Percentiles rank a stretch among this genome's conserved stretches.
Evolutionary conservation across 2,329 filamentous ascomycete species (phyloP).

Genomic region (Pleomassaria siparia): DNA sequence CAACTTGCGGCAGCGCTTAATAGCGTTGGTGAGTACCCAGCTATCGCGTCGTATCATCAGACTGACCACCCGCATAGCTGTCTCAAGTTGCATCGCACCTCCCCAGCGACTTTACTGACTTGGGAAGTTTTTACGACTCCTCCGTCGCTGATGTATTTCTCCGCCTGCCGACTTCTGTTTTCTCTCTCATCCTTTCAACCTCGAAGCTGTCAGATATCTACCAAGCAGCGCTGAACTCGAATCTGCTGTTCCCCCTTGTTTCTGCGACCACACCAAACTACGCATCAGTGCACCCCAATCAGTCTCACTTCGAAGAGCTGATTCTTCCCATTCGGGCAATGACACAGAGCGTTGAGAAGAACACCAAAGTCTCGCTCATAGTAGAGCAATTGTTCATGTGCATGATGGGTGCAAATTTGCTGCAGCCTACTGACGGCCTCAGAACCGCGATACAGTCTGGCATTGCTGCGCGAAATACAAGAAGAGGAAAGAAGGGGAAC

Average conservation of each 20-base stretch:
- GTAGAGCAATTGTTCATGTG: slow-evolving; percentile 35
- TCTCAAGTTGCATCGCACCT: slow-evolving; percentile 38
- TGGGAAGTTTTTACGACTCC: slow-evolving; percentile 61
- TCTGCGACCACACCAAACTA: slow-evolving; percentile 29
- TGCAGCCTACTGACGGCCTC: slow-evolving; percentile 35
- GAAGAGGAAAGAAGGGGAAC: slow-evolving; percentile 47
- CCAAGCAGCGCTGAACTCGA: slow-evolving; percentile 51
- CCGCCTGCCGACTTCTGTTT: slow-evolving; percentile 60
- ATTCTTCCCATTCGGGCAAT: slow-evolving; percentile 28
- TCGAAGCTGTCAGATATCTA: slow-evolving; percentile 47
- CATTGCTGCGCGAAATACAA: slow-evolving; percentile 52
- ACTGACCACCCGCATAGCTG: slow-evolving; percentile 27
- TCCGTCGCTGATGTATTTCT: slow-evolving; percentile 55
- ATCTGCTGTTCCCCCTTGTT: slow-evolving; percentile 32
- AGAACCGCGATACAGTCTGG: slow-evolving; percentile 54
- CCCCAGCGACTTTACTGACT: slow-evolving; percentile 51
- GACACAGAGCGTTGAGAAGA: slow-evolving; percentile 30
- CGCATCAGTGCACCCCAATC: slow-evolving; percentile 22
- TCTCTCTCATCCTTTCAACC: slow-evolving; percentile 57
- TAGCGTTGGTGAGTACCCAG: slow-evolving; percentile 54
- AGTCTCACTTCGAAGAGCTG: slow-evolving; percentile 30
- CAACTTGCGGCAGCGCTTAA: slow-evolving; percentile 62
- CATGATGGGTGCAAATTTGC: slow-evolving; percentile 27
- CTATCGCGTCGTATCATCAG: background rate
- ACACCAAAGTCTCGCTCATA: slow-evolving; percentile 40